Evolutionary conservation across 192 early-diverging fungal species (phyloP).

Genomic region (Coemansia brasiliensis): DNA sequence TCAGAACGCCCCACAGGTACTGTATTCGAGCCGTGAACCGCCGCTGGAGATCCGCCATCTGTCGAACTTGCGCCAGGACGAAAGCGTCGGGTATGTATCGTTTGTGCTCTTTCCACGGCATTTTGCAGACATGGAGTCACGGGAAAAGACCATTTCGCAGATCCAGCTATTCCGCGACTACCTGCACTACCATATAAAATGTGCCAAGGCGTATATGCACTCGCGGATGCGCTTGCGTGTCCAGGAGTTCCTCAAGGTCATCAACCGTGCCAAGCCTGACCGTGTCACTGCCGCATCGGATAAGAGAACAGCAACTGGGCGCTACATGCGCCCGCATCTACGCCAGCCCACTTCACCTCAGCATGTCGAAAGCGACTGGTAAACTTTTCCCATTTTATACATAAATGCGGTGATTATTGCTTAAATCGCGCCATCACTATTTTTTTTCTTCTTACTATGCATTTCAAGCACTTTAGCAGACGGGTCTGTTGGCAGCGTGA

Average conservation of each 20-base stretch:
- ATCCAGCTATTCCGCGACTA: slow-evolving; percentile 98
- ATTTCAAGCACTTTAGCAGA: background rate
- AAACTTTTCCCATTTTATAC: background rate
- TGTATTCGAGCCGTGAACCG: slow-evolving; percentile 88
- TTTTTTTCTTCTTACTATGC: background rate
- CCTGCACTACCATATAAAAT: slow-evolving; percentile 99
- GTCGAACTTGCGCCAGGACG: slow-evolving; percentile 69
- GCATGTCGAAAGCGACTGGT: slow-evolving; percentile 46
- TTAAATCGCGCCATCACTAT: background rate
- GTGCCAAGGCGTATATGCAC: slow-evolving; percentile 99
- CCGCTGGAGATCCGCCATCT: slow-evolving; percentile 90
- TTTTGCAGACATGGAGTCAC: slow-evolving; percentile 67
- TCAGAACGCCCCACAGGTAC: slow-evolving; percentile 95
- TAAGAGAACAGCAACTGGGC: slow-evolving; percentile 67
- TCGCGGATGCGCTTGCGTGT: slow-evolving; percentile 95
- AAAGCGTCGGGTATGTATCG: slow-evolving; percentile 91
- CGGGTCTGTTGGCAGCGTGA: background rate
- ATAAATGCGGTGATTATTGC: background rate
- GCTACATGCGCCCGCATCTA: slow-evolving; percentile 57
- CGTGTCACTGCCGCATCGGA: slow-evolving; percentile 60
- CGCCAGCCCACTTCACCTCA: slow-evolving; percentile 46
- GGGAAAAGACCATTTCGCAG: slow-evolving; percentile 89
- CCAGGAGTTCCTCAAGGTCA: slow-evolving; percentile 93
- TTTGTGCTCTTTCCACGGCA: slow-evolving; percentile 97
- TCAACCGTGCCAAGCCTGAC: slow-evolving; percentile 98